Conservation (phyloP, 106 monocot species). For the Allium fistulosum region DNA sequence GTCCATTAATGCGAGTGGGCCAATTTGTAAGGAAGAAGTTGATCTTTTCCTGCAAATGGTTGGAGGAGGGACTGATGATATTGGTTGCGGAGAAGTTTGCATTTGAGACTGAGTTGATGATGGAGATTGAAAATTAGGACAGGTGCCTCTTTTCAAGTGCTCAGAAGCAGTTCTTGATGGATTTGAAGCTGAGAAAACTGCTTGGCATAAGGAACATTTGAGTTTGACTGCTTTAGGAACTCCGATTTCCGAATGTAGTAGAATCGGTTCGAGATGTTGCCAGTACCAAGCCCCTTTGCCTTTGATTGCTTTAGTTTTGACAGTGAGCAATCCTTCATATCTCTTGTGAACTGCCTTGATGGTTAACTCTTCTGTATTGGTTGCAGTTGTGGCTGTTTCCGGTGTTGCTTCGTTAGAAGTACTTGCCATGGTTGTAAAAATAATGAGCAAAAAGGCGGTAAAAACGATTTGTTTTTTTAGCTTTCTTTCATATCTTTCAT, state of each 20-base stretch:
- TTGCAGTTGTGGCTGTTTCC: background rate
- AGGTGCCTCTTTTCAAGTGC: slow-evolving; percentile 91
- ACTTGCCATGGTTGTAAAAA: background rate
- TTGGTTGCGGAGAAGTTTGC: slow-evolving; percentile 18
- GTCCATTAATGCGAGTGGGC: slow-evolving; percentile 29
- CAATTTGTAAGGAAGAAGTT: slow-evolving; percentile 2
- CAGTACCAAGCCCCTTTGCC: slow-evolving; percentile 99
- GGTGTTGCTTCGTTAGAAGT: background rate
- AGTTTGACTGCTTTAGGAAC: slow-evolving; percentile 78
- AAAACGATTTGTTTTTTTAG: background rate
- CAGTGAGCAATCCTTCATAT: slow-evolving; percentile 64
- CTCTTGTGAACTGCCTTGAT: slow-evolving; percentile 50
- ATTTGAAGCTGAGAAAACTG: slow-evolving; percentile 94
- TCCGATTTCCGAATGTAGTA: slow-evolving; percentile 56
- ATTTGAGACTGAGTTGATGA: slow-evolving; percentile 3
- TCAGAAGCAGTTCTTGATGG: slow-evolving; percentile 95
- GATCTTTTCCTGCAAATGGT: slow-evolving; percentile 16
- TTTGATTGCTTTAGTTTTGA: slow-evolving; percentile 68
- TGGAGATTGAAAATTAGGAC: slow-evolving; percentile 63
- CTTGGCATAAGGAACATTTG: slow-evolving; percentile 78
- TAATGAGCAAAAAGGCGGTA: background rate
- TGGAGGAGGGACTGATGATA: slow-evolving; percentile 34
- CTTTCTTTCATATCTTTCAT: background rate
- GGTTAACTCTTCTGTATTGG: background rate
- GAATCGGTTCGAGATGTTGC: slow-evolving; percentile 78